These are phyloP conservation scores for Trapa incisa DNA, from an alignment of 345 rosid genomes.

Conservation along the genomic window DNA sequence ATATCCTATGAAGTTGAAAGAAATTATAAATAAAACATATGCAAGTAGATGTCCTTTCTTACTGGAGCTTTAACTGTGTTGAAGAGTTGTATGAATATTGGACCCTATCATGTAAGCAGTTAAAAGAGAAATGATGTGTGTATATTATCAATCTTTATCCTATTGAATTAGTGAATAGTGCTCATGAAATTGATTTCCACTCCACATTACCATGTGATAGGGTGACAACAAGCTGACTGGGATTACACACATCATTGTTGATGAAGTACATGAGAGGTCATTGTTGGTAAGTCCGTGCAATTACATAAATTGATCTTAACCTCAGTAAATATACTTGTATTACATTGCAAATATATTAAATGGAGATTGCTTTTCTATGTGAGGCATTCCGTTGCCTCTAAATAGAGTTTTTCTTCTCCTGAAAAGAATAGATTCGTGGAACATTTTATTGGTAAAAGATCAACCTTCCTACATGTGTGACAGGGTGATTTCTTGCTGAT, in stretches of 20 bases:
- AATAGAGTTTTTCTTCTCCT: neutral
- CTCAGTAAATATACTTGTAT: neutral
- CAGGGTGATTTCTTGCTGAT: slow-evolving; percentile 95
- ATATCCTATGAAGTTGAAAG: neutral
- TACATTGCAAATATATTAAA: neutral
- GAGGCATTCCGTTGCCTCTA: neutral
- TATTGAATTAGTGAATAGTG: neutral
- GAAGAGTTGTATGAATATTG: neutral
- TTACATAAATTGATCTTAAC: neutral
- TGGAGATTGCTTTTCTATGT: neutral
- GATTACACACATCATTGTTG: slow-evolving; percentile 75
- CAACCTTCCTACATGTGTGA: slow-evolving; percentile 6
- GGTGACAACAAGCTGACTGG: slow-evolving; percentile 64
- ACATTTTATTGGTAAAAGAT: slow-evolving; percentile 1
- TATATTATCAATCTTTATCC: neutral
- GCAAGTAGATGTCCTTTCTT: neutral
- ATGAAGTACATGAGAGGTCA: slow-evolving; percentile 95
- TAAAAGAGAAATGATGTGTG: neutral
- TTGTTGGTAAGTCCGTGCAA: slow-evolving; percentile 51
- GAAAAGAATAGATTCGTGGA: neutral
- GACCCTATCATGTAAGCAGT: neutral
- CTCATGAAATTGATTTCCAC: neutral
- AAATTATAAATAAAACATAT: neutral
- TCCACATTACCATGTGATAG: slow-evolving; percentile 23
- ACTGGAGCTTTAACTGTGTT: neutral